Conservation (phyloP, 371 early-diverging fungal species). For the Spraguea lophii region DNA sequence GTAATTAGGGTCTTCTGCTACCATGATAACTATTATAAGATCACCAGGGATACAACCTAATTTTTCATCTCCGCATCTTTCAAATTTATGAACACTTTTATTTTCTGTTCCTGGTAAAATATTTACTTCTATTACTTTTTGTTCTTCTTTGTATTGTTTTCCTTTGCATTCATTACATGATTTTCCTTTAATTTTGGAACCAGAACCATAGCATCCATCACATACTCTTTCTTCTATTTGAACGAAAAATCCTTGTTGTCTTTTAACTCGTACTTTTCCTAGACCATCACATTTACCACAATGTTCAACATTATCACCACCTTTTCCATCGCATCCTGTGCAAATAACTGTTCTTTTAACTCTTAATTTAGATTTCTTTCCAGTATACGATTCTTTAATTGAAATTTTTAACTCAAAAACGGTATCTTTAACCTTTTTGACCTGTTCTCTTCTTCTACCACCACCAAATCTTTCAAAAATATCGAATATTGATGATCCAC, state of each 20-base stretch:
- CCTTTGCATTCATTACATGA: constrained; percentile 37
- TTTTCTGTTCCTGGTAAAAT: constrained; percentile 30
- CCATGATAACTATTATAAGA: constrained; percentile 27
- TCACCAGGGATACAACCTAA: constrained; percentile 26
- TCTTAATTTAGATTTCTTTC: constrained; percentile 25
- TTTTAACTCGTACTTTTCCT: constrained; percentile 20
- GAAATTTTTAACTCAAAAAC: constrained; percentile 24
- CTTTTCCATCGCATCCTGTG: constrained; percentile 37
- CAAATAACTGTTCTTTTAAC: constrained; percentile 31
- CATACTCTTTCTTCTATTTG: constrained; percentile 27
- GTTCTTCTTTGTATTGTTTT: constrained; percentile 9
- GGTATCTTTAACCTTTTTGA: constrained; percentile 24
- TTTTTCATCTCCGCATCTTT: constrained; percentile 35
- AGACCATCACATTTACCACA: constrained; percentile 39
- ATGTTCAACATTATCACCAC: constrained; percentile 19
- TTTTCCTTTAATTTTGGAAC: constrained; percentile 22
- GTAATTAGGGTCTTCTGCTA: constrained; percentile 22
- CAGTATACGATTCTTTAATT: constrained; percentile 29
- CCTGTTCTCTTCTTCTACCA: constrained; percentile 7
- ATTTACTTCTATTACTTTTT: constrained; percentile 22
- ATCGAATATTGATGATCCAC: constrained; percentile 24
- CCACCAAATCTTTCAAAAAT: constrained; percentile 27
- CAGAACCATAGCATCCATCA: constrained; percentile 26
- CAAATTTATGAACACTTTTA: constrained; percentile 14
- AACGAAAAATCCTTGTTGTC: constrained; percentile 20